phyloP scores from a whole-genome alignment of 331 rosid species.

The Rosa hybrid region DNA sequence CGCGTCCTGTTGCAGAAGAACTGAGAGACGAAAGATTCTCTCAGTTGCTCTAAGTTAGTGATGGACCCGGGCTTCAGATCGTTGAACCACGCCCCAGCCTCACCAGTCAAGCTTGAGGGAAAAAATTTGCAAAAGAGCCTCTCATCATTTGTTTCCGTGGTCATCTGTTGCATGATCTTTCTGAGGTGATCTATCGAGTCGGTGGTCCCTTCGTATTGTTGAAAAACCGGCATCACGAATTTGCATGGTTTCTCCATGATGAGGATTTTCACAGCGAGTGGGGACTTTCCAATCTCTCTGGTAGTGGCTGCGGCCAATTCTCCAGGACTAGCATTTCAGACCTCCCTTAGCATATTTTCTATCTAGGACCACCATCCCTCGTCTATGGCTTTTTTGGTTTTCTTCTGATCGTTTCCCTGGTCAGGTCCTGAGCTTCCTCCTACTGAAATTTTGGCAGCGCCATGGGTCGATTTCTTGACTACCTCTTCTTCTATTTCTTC shows the following conservation, averaged over 20 bases:
- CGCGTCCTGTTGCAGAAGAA: neutral
- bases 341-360: neutral
- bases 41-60: neutral
- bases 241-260: neutral
- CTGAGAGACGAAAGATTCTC: neutral
- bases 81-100: neutral
- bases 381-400: neutral
- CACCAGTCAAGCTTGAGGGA: neutral
- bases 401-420: neutral
- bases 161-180: neutral
- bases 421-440: neutral
- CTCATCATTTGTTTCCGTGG: no score
- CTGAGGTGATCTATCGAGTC: neutral
- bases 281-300: neutral
- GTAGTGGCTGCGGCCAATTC: neutral
- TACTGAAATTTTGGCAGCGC: fast-evolving
- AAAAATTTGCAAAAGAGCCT: no score
- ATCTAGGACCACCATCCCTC: neutral
- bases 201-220: neutral
- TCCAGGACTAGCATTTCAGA: neutral
- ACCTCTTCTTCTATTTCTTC: neutral
- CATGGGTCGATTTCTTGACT: no score
- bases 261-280: no score
- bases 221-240: neutral
- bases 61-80: neutral